Base-by-base conservation (phyloP, 495 filamentous ascomycete genomes). In the Tuber indicum region DNA sequence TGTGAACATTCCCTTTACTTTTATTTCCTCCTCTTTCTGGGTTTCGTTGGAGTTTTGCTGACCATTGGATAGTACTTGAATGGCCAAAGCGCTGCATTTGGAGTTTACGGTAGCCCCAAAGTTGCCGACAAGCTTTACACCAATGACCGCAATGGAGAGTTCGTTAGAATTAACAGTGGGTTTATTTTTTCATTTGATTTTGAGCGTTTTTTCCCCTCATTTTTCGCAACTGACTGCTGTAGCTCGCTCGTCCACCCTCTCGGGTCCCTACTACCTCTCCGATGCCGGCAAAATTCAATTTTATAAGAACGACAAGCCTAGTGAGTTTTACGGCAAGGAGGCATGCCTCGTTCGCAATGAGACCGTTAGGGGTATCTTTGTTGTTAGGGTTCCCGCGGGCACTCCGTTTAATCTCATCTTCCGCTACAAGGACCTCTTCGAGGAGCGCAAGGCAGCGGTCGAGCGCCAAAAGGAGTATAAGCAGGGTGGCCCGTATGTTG, bases 331-430 rank as follows among this genome's bases (percentile, higher is more conserved):
- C 52, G 81, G 78, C 4, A 71, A 21, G 12, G 66, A 78, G 26
- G 78, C 76, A 23, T 82, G 81, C 41, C 47, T 83, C 4, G 81
- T 82, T n/a, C 78, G 78, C 3, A 83, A 83, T 45, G 69, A 75
- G 42, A 42, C 66, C 58, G 32, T 81, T 23, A 72, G 58, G 42
- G 75, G 76, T 16, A 14, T n/a, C 32, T 83, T 80, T 70, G 74
- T 80, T 14, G 58, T 83, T 32, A 79, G 81, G 42, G 81, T 79
- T 7, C 77, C 80, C 6, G 69, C 43, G 7, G 43, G 44, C 1
- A 80, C 78, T 36, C 23, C 52, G 1, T 26, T 75, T 44, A 58
- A 76, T 58, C 23, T 42, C 1, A 41, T 80, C 14, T 49, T 44
- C 3, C 44, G 46, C 26, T 77, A 74, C 32, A 74, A 39, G 21